phyloP scores from a whole-genome alignment of 2,329 filamentous ascomycete genomes.

The Ceratocystiopsis brevicomis region DNA sequence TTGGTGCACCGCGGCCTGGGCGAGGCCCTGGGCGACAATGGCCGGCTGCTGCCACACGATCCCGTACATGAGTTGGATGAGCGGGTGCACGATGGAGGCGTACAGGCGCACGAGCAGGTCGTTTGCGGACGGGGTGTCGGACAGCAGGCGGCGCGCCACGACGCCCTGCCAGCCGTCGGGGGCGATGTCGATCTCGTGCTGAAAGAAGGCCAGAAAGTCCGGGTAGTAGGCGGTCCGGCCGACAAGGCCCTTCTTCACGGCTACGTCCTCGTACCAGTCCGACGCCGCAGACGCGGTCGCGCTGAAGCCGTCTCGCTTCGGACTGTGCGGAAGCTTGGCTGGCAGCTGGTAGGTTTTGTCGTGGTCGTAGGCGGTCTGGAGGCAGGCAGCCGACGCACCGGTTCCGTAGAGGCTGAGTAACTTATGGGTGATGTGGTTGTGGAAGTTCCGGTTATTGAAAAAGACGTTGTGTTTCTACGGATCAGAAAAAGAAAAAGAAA shows the following conservation, averaged over 20 bases:
- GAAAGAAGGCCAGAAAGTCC: constrained; percentile 61
- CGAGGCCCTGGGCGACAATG: constrained; percentile 61
- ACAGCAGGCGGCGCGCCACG: constrained; percentile 50
- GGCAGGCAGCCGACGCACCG: constrained; percentile 38
- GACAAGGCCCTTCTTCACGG: constrained; percentile 30
- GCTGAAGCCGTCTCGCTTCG: constrained; percentile 22
- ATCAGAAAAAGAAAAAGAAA: background rate
- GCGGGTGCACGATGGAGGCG: constrained; percentile 53
- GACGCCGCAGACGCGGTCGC: constrained; percentile 15
- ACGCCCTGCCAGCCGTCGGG: constrained; percentile 30
- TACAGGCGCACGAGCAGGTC: constrained; percentile 52
- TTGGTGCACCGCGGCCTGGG: constrained; percentile 54
- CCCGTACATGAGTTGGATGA: constrained; percentile 74
- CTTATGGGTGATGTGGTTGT: constrained; percentile 68
- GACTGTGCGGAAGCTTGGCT: constrained; percentile 24
- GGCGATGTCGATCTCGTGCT: constrained; percentile 43
- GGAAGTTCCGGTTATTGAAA: constrained; percentile 58
- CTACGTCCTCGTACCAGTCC: constrained; percentile 28
- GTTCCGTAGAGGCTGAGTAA: constrained; percentile 61
- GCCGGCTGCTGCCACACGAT: constrained; percentile 68
- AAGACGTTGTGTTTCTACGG: constrained; percentile 49
- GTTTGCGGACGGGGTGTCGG: constrained; percentile 42
- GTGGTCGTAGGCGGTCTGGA: constrained; percentile 44
- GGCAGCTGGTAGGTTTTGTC: constrained; percentile 51
- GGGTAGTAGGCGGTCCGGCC: constrained; percentile 46